Base-by-base conservation (phyloP, 192 early-diverging fungal genomes). In the Pilobolus umbonatus region DNA sequence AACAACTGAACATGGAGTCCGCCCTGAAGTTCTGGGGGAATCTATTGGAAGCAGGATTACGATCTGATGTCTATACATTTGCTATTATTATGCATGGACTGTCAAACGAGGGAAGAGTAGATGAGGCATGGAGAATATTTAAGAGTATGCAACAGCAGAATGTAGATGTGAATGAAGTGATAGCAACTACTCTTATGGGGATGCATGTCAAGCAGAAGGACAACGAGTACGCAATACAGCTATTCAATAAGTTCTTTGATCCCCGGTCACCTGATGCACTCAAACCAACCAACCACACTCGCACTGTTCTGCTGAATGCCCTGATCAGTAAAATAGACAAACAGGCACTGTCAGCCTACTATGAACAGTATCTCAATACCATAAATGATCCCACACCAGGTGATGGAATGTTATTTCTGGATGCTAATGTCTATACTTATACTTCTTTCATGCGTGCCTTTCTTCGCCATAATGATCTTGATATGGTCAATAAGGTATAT, bases 11-110 rank as follows among this genome's bases (percentile, higher is more conserved):
- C 40, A 74, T 77, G 34, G 52, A 63, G 17, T 57, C 65, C 11
- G 69, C 65, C 5, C 34, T 68, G 10, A 54, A 55, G 10, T 69
- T 74, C 35, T 68, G 62, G 55, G 35, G 26, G 6, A 62, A 71
- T 39, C 43, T 77, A 36, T 26, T 59, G 8, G 29, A 49, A 3
- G 61, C 58, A 4, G 68, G 65, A 19, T 35, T 74, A 8, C 19
- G 62, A 55, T 72, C 75, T 7, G 72, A 74, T 62, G 44, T 63
- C 5, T 74, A 61, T 26, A 71, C 75, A 0, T 73, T 53, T 66
- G 57, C 67, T 2, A 73, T 67, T 32, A 28, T 76, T n/a, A 57
- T 75, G 22, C 53, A 75, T 48, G 70, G 61, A 7, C 60, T 63
- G 14, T 55, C 55, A 19, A 19, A 48, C 8, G 35, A 51, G 0